Percentiles rank a stretch among this genome's conserved stretches.
These are phyloP conservation scores for Camelina laxa DNA, from an alignment of 345 rosid genomes.

Conservation along the genomic window DNA sequence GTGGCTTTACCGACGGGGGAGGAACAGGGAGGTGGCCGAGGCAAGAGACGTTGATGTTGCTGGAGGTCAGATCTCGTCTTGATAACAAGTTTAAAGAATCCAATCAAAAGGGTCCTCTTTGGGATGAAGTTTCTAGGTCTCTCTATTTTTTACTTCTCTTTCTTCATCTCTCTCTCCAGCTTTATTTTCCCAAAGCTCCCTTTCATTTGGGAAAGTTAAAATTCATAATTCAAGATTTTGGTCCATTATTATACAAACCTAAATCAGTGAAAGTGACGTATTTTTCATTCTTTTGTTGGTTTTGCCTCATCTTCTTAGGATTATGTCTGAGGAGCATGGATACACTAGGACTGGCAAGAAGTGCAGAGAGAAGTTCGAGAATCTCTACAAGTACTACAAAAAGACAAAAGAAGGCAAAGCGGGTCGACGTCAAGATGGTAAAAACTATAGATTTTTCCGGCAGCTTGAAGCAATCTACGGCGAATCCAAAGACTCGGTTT, in stretches of 20 bases:
- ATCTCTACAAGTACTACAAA: slow-evolving; percentile 87
- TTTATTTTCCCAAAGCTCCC: not conserved
- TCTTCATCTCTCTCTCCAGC: not conserved
- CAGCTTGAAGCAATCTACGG: slow-evolving; percentile 93
- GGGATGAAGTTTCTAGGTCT: slow-evolving; percentile 94
- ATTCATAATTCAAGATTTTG: not conserved
- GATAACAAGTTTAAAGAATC: slow-evolving; percentile 85
- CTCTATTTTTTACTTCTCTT: not conserved
- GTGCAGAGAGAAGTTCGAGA: slow-evolving; percentile 93
- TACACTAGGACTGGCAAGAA: slow-evolving; percentile 89
- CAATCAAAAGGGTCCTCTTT: slow-evolving; percentile 83
- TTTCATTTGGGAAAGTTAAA: not conserved
- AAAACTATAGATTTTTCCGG: slow-evolving; percentile 85
- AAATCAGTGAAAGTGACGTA: not conserved
- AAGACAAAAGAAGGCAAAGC: slow-evolving; percentile 95
- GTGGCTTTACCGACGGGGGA: slow-evolving; percentile 47
- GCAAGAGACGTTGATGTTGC: slow-evolving; percentile 84
- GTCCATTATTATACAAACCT: not conserved
- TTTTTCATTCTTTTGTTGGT: not conserved
- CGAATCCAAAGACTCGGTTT: slow-evolving; percentile 50
- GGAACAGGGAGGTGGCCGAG: slow-evolving; percentile 83
- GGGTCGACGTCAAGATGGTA: slow-evolving; percentile 86
- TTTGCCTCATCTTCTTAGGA: slow-evolving; percentile 45
- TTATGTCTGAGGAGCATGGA: slow-evolving; percentile 88
- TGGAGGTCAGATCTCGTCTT: slow-evolving; percentile 92